These are phyloP conservation scores for Cordyceps farinosa DNA, from an alignment of 2,329 filamentous ascomycete species.

Conservation along the genomic window DNA sequence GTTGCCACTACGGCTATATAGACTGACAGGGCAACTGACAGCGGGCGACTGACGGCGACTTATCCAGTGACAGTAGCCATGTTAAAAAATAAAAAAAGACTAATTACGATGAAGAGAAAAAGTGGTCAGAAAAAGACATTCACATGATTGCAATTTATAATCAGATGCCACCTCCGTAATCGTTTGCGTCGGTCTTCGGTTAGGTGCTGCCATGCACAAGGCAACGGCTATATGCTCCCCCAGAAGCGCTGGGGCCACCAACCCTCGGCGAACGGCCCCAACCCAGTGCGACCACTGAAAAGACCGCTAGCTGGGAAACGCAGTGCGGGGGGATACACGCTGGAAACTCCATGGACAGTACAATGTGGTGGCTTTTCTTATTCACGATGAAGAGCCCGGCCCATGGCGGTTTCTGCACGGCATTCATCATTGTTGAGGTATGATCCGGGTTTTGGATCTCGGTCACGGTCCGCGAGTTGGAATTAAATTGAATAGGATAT, in stretches of 20 bases:
- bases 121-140: background rate
- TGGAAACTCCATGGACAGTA: background rate
- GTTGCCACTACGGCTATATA: slow-evolving; percentile 8
- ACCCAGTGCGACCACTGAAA: background rate
- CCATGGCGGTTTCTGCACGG: background rate
- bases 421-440: no score
- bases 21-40: background rate
- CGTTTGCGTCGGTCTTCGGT: background rate
- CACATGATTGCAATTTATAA: background rate
- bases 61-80: no score
- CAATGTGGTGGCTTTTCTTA: background rate
- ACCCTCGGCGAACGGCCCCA: slow-evolving; percentile 9
- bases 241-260: background rate
- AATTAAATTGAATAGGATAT: no score
- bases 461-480: no score
- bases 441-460: no score
- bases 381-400: background rate
- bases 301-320: background rate
- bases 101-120: background rate
- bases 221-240: slow-evolving; percentile 12
- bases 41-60: background rate
- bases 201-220: background rate
- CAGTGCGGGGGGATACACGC: slow-evolving; percentile 2
- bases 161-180: background rate
- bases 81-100: background rate